phyloP scores from a whole-genome alignment of 352 stramenopile species.

The Phytophthora pistaciae region DNA sequence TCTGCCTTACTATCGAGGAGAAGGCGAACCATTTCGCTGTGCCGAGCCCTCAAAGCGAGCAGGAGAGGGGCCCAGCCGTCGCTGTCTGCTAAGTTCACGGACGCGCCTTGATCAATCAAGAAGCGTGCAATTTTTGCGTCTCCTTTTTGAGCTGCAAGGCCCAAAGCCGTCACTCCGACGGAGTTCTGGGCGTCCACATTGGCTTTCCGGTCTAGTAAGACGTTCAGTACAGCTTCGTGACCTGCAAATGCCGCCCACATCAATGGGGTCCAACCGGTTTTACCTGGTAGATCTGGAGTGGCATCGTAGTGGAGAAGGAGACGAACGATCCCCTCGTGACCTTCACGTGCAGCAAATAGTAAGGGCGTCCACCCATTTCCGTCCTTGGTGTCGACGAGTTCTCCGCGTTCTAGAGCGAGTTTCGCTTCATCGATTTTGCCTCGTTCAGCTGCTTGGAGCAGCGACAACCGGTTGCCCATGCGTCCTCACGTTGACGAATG shows the following conservation, averaged over 20 bases:
- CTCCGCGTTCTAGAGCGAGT: slow-evolving; percentile 4
- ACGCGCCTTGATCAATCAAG: not conserved
- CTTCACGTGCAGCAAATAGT: slow-evolving; percentile 2
- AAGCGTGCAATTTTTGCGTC: slow-evolving; percentile 1
- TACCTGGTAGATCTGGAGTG: not conserved
- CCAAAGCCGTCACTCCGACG: not conserved
- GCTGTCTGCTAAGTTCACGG: slow-evolving; percentile 1
- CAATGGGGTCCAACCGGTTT: slow-evolving; percentile 11
- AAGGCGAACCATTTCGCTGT: not conserved
- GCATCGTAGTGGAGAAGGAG: slow-evolving; percentile 10
- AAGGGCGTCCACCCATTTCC: slow-evolving; percentile 10
- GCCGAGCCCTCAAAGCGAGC: not conserved
- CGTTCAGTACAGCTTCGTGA: not conserved
- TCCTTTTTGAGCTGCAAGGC: not conserved
- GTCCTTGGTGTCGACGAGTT: slow-evolving; percentile 1
- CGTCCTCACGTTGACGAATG: not conserved
- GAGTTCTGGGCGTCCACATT: not conserved
- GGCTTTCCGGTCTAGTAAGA: not conserved
- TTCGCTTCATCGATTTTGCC: not conserved
- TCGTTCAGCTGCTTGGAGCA: slow-evolving; percentile 1
- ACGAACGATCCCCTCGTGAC: not conserved
- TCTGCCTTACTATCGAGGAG: not conserved
- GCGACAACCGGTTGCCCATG: slow-evolving; percentile 3
- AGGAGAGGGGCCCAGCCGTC: slow-evolving; percentile 1
- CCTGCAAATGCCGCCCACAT: slow-evolving; percentile 2